These are phyloP conservation scores for Botryotinia narcissicola DNA, from an alignment of 2,329 filamentous ascomycete genomes.

Conservation along the genomic window DNA sequence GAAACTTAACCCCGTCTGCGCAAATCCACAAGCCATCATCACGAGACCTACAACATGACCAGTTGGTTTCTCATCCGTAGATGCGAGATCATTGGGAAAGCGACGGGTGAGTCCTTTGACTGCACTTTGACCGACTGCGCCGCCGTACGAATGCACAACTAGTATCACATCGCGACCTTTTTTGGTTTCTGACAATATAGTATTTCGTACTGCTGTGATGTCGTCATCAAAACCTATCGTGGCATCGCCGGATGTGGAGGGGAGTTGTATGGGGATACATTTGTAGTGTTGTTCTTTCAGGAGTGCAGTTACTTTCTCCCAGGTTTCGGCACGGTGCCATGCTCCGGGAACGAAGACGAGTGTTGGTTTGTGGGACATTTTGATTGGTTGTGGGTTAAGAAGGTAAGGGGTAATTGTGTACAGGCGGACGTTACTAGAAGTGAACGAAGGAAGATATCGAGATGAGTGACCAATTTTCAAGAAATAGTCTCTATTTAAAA, in stretches of 20 bases:
- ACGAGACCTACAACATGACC: slow-evolving; percentile 43
- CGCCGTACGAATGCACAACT: slow-evolving; percentile 47
- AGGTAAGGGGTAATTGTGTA: background rate
- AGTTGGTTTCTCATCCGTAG: slow-evolving; percentile 7
- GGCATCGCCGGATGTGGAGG: slow-evolving; percentile 38
- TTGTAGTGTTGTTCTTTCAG: slow-evolving; percentile 35
- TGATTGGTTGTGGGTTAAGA: background rate
- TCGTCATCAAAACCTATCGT: slow-evolving; percentile 41
- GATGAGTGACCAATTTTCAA: background rate
- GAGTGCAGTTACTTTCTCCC: slow-evolving; percentile 40
- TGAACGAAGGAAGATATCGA: background rate
- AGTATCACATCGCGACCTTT: slow-evolving; percentile 43
- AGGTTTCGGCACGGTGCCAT: slow-evolving; percentile 45
- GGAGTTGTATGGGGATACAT: slow-evolving; percentile 40
- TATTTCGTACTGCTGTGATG: slow-evolving; percentile 39
- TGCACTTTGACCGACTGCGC: slow-evolving; percentile 41
- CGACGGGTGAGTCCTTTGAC: slow-evolving; percentile 41
- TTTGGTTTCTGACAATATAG: slow-evolving; percentile 38
- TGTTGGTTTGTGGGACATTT: slow-evolving; percentile 36
- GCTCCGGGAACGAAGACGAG: slow-evolving; percentile 49
- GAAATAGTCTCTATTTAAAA: background rate
- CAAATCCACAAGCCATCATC: slow-evolving; percentile 43
- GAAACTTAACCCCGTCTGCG: slow-evolving; percentile 39
- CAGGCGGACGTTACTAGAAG: background rate
- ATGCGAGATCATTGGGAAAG: slow-evolving; percentile 20